Evolutionary conservation across 805 yeast genomes (phyloP).

Genomic region (Metschnikowia dekortorum): DNA sequence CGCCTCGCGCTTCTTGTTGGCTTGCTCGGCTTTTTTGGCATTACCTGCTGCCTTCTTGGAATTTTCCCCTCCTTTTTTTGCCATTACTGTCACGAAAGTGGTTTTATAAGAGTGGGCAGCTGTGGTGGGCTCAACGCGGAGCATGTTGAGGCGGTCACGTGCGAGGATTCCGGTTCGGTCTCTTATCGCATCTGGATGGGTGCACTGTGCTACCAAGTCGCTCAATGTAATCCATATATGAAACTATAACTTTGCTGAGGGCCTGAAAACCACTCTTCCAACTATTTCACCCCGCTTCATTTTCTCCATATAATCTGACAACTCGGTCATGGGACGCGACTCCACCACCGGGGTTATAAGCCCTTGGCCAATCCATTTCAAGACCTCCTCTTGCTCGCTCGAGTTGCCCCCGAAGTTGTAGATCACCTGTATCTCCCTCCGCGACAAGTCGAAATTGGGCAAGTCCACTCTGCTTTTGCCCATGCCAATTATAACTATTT

Average conservation of each 20-base stretch:
- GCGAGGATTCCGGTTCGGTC: neutral
- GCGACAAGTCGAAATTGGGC: slow-evolving; percentile 33
- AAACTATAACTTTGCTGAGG: slow-evolving; percentile 7
- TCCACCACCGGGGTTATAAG: slow-evolving; percentile 34
- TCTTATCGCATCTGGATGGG: neutral
- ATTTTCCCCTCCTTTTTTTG: slow-evolving; percentile 39
- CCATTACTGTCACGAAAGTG: slow-evolving; percentile 13
- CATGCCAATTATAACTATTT: slow-evolving; percentile 41
- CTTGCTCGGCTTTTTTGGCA: slow-evolving; percentile 63
- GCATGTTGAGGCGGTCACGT: neutral
- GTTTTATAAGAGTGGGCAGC: neutral
- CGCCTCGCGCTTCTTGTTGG: slow-evolving; percentile 52
- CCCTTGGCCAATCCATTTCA: slow-evolving; percentile 40
- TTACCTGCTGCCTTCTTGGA: slow-evolving; percentile 58
- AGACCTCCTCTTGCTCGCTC: slow-evolving; percentile 38
- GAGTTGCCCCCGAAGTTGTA: slow-evolving; percentile 45
- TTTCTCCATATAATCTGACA: slow-evolving; percentile 33
- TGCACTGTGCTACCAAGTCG: neutral
- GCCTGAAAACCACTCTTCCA: slow-evolving; percentile 40
- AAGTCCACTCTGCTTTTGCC: slow-evolving; percentile 30
- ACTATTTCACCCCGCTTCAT: slow-evolving; percentile 35
- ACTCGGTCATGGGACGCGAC: slow-evolving; percentile 26
- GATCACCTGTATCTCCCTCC: slow-evolving; percentile 37
- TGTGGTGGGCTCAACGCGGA: neutral
- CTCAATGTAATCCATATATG: too few species aligned